Base-by-base conservation (phyloP, 1,284 basidiomycete species). In the Baeospora myosura region DNA sequence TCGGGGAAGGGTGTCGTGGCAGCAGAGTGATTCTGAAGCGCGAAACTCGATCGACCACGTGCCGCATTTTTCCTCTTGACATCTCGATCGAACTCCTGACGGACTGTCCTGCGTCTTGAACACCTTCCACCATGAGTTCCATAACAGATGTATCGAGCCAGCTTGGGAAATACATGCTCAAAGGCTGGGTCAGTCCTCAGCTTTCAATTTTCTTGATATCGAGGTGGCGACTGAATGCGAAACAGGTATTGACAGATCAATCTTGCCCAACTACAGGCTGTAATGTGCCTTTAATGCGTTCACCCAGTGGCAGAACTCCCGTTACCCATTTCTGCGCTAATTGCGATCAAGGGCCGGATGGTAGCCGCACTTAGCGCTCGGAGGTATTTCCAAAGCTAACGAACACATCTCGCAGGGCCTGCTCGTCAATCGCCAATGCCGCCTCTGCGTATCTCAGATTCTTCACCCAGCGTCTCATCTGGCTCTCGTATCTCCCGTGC, bases 161-260 rank as follows among this genome's bases (percentile, higher is more conserved):
- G 36, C 66, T 88, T 12, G 81, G 81, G 4, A 73, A 81, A 51
- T 82, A 76, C 47, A 78, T 89, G 74, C 65, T 87, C 48, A 78
- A 76, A 56, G 85, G 86, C 49, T 88, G 85, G 85, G 85, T 83
- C 49, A 43, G 70, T 50, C 7, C 22, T 6, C n/a, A n/a, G n/a
- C n/a, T 10, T 25, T 21, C 7, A 31, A 10, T 36, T n/a, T 8
- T 30, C 21, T 42, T 16, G 22, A 29, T 31, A 29, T n/a, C 30
- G 44, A 5, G 38, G 29, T 49, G 16, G 5, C 18, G 49, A 47
- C 30, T 41, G 25, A 51, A 41, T 41, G 4, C 32, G 16, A 16
- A 25, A 22, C 38, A 87, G 84, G 69, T 82, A 20, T 61, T 86
- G 44, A 87, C 84, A 14, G 78, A 88, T 53, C 60, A 62, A 26